Base-by-base conservation (phyloP, 192 early-diverging fungal species). In the Coemansia sp. region DNA sequence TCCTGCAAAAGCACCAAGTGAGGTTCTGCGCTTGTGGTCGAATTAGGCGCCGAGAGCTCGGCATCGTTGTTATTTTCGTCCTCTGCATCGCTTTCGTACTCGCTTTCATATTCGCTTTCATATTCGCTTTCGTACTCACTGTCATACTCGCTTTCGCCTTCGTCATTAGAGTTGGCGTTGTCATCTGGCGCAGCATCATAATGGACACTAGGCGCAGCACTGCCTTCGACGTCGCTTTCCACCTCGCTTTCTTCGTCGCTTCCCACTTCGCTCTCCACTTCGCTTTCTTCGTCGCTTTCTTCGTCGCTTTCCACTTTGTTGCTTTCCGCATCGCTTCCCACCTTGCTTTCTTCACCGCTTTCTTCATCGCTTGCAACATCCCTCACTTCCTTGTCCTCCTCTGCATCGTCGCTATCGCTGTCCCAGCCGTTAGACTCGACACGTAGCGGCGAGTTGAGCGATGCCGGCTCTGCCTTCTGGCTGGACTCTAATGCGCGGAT, bases 341-440 rank as follows among this genome's bases (percentile, higher is more conserved):
- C 63, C 14, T 64, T 38, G 22, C 24, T 12, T 3, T 53, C 63
- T 31, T 56, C 63, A 11, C 32, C 51, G 6, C 35, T 35, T 32
- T 49, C 47, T 10, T 54, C 22, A 11, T 20, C 42, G 2, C 29
- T 31, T 11, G n/a, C n/a, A n/a, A n/a, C n/a, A n/a, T n/a, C n/a
- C n/a, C n/a, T n/a, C n/a, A n/a, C n/a, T n/a, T n/a, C n/a, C n/a
- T n/a, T n/a, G n/a, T n/a, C n/a, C n/a, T n/a, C n/a, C n/a, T n/a
- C n/a, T n/a, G 24, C 59, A 27, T 47, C 43, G 11, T 68, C 73
- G 43, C 73, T 75, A 27, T 70, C 73, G 59, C 73, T 79, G 38
- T 67, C 71, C 77, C 77, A 79, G 45, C 68, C 67, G 40, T 67
- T 68, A 29, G 54, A 35, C 14, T 57, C 60, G 19, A 66, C 63